Conservation (phyloP, 768 basidiomycete genomes). For the Omphalotus guepiniiformis region DNA sequence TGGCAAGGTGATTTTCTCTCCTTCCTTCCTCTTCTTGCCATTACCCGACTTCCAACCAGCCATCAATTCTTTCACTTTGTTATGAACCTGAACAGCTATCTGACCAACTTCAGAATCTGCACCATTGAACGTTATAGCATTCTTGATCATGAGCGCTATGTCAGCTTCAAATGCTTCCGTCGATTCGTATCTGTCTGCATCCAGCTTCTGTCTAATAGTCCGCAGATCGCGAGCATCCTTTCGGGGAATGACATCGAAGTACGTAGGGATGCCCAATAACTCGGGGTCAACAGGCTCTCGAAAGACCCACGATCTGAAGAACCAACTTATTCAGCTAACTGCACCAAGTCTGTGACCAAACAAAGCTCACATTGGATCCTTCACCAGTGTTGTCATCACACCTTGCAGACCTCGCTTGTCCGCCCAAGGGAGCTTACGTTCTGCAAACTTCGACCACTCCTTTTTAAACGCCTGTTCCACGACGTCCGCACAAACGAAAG, state of each 20-base stretch:
- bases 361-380: slow-evolving; percentile 59
- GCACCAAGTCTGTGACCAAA: slow-evolving; percentile 7
- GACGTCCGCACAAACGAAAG: slow-evolving; percentile 63
- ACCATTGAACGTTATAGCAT: slow-evolving; percentile 88
- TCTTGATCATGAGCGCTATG: slow-evolving; percentile 80
- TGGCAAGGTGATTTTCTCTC: slow-evolving; percentile 55
- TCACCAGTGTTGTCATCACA: slow-evolving; percentile 61
- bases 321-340: slow-evolving; percentile 3
- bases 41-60: slow-evolving; percentile 41
- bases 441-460: slow-evolving; percentile 80
- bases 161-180: slow-evolving; percentile 81
- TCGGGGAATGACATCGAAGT: slow-evolving; percentile 79
- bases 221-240: slow-evolving; percentile 85
- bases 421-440: slow-evolving; percentile 66
- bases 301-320: slow-evolving; percentile 67
- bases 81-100: slow-evolving; percentile 46
- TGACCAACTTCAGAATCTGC: slow-evolving; percentile 73
- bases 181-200: slow-evolving; percentile 77
- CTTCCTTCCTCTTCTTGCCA: slow-evolving; percentile 73
- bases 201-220: slow-evolving; percentile 78
- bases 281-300: slow-evolving; percentile 89
- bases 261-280: slow-evolving; percentile 76
- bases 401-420: slow-evolving; percentile 79
- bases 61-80: slow-evolving; percentile 53
- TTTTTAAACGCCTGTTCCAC: slow-evolving; percentile 76